Evolutionary conservation across 1,139 yeast species (phyloP).

Genomic region (Suhomyces choctaworum): DNA sequence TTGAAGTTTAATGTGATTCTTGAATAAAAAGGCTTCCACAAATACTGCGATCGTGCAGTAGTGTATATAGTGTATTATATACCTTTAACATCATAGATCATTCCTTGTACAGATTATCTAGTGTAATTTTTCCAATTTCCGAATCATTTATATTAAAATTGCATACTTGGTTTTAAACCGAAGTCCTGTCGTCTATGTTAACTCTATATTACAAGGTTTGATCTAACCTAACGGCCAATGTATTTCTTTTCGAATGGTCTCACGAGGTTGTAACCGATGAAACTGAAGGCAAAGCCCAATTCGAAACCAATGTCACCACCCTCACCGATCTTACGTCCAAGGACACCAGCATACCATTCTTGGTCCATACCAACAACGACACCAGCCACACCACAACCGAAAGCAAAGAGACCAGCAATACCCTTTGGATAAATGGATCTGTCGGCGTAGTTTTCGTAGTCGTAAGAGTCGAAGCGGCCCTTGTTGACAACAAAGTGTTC

Average conservation of each 20-base stretch:
- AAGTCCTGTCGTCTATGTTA: background rate
- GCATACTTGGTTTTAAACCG: no score
- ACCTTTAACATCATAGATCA: no score
- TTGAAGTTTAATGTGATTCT: constrained; percentile 8
- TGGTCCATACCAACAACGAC: constrained; percentile 85
- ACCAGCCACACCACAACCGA: constrained; percentile 84
- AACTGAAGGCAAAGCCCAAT: constrained; percentile 68
- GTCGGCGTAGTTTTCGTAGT: constrained; percentile 61
- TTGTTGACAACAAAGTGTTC: constrained; percentile 79
- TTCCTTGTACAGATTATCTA: no score
- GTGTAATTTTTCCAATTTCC: no score
- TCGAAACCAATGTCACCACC: constrained; percentile 93
- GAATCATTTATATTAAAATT: no score
- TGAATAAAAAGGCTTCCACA: constrained; percentile 3
- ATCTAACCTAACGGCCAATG: constrained; percentile 42
- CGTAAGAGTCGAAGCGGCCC: constrained; percentile 59
- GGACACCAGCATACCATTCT: constrained; percentile 75
- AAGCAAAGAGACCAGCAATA: constrained; percentile 71
- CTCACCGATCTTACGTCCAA: constrained; percentile 62
- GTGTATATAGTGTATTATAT: no score
- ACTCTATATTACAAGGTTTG: background rate
- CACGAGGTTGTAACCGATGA: constrained; percentile 57
- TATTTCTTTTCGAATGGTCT: constrained; percentile 75
- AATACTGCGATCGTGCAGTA: no score
- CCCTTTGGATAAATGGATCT: constrained; percentile 67